Conservation (phyloP, 2,329 filamentous ascomycete species). For the Claviceps arundinis region DNA sequence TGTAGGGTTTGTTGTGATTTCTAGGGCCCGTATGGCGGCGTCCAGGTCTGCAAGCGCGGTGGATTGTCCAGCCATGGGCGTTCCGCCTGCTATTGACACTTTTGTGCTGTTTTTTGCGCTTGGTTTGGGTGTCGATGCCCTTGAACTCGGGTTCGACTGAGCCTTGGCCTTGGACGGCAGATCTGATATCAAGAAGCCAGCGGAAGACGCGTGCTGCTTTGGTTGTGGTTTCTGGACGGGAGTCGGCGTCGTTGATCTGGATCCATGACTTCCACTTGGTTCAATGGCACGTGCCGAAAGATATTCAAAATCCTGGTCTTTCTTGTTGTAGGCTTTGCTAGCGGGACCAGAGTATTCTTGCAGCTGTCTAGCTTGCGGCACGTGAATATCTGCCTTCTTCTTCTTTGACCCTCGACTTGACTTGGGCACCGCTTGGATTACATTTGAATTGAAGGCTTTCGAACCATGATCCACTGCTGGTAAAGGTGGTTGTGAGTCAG, state of each 20-base stretch:
- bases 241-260: conserved; percentile 23
- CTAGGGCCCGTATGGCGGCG: conserved; percentile 75
- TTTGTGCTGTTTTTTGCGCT: conserved; percentile 43
- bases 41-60: conserved; percentile 58
- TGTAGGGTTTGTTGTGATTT: conserved; percentile 81
- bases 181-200: conserved; percentile 74
- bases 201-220: conserved; percentile 43
- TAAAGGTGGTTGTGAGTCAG: conserved; percentile 1
- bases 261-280: conserved; percentile 23
- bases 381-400: conserved; percentile 51
- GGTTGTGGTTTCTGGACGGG: conserved; percentile 21
- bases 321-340: conserved; percentile 64
- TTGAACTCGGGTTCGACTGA: conserved; percentile 37
- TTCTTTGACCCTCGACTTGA: conserved; percentile 32
- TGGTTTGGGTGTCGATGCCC: conserved; percentile 42
- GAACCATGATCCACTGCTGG: conserved; percentile 3
- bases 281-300: conserved; percentile 39
- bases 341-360: conserved; percentile 48
- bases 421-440: conserved; percentile 34
- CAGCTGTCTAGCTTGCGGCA: conserved; percentile 47
- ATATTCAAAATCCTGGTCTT: conserved; percentile 57
- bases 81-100: conserved; percentile 60
- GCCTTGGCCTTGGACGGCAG: conserved; percentile 42
- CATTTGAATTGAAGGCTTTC: conserved; percentile 8
- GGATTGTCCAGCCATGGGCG: conserved; percentile 69